Evolutionary conservation across 2,329 filamentous ascomycete species (phyloP), one percentile per base, ranked within the genome.

Genomic region (Ophiocordyceps unilateralis): DNA sequence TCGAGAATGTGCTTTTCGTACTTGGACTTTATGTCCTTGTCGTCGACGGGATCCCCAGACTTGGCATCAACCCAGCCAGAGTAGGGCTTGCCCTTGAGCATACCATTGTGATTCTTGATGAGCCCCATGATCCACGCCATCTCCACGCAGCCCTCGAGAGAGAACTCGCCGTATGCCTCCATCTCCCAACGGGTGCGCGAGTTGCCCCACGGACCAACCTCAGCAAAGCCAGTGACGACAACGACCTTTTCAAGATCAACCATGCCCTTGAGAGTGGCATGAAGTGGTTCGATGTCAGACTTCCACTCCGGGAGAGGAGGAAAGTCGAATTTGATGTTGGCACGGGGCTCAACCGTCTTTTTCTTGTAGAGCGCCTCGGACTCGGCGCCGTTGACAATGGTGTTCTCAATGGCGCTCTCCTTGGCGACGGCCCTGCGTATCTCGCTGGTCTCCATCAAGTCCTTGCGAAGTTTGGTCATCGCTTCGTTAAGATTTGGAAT

Each of bases 111-210:
- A 63, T 98, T 93, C 73, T 89, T 95, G 69, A 98, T 96, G 46
- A 96, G 78, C 57, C 91, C 91, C 89, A 96, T 98, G 63, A 98
- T 86, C 91, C 91, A 98, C 26, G 91, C 88, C 91, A 98, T 98
- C 65, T 98, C 91, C 47, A 98, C 82, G 56, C 91, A 96, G 24
- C 91, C 91, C 63, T 98, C 93, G 14, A 98, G 76, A 9, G 91
- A 96, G 68, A 98, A 98, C 57, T 94, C 76, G 58, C 91, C 91
- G 51, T 88, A 80, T 1, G 91, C 88, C 63, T 98, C 91, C 89
- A 98, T 98, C 69, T 98, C 91, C 91, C 91, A 98, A 48, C 91
- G 80, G 39, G 91, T 98, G 55, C 91, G 80, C 3, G 91, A 89
- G 70, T 96, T 98, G 70, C 91, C 91, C 93, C 91, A 98, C 8